Evolutionary conservation across 1,284 basidiomycete species (phyloP), one percentile per base, ranked within the genome.

Genomic region (Stereum hirsutum): DNA sequence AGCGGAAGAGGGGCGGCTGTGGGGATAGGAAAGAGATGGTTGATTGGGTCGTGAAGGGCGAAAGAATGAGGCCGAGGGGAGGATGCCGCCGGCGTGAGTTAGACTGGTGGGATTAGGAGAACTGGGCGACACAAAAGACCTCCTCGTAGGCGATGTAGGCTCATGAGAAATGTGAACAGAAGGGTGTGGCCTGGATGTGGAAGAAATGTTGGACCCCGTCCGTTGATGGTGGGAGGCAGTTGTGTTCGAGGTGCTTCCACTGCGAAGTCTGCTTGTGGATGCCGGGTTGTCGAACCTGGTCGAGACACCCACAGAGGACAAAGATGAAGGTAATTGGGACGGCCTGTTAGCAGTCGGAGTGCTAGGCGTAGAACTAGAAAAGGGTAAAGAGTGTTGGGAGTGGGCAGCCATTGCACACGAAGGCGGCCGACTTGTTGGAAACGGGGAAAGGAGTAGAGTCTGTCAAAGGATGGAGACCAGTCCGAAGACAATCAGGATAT

Each of bases 11-110:
- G 15, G 56, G 52, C 26, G 58, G 7, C 23, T 28, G 23, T 45
- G 42, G 55, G 30, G 52, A 49, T 31, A 54, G 52, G 33, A 57
- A 48, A 25, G 41, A 54, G 68, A 50, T n/a, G n/a, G 64, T 38
- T 67, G 67, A 24, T 57, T 61, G 0, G 79, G 83, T 41, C 76
- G 68, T 8, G 75, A 73, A 4, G 84, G 82, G 23, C 70, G 74
- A 54, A 87, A 88, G 63, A 88, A 86, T 5, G 79, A 78, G 8
- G 81, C 74, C 15, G 84, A 75, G 20, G 84, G 83, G 43, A 78
- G 75, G 17, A 87, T 80, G 23, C 83, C 85, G 34, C 78, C 75
- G 14, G 79, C 77, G 58, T 86, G 81, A 0, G 81, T 80, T 2
- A 70, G 58, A 44, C 51, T 53, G 25, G 49, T 46, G 21, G 50